phyloP scores from a whole-genome alignment of 257 asterid species.

The Euphrasia confusa region DNA sequence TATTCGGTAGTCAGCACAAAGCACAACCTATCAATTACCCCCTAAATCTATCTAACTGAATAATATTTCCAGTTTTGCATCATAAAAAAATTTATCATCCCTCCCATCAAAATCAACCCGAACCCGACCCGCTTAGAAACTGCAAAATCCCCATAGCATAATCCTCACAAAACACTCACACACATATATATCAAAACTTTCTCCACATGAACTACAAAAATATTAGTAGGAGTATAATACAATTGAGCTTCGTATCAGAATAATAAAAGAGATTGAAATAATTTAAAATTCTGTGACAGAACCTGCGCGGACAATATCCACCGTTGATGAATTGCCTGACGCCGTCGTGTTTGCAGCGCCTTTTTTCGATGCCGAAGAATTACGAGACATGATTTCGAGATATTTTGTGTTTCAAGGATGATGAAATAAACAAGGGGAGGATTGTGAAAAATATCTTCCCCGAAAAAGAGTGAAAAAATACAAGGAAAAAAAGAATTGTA shows the following conservation, averaged over 20 bases:
- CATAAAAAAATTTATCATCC: too few species aligned
- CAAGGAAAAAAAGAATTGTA: too few species aligned
- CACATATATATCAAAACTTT: not conserved
- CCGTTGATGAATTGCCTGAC: conserved; percentile 58
- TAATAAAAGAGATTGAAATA: not conserved
- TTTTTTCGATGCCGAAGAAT: conserved; percentile 51
- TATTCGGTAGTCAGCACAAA: not conserved
- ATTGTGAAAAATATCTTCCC: too few species aligned
- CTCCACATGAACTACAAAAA: conserved; percentile 4
- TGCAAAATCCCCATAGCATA: conserved; percentile 1
- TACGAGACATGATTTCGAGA: conserved; percentile 62
- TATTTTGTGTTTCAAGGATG: conserved; percentile 7
- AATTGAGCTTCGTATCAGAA: not conserved
- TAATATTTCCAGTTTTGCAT: too few species aligned
- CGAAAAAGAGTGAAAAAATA: too few species aligned
- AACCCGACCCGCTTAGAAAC: conserved; percentile 1
- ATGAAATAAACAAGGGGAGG: not conserved
- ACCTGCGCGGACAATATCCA: conserved; percentile 83
- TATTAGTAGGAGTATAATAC: not conserved
- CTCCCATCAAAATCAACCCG: not conserved
- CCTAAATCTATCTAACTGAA: not conserved
- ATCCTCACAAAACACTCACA: not conserved
- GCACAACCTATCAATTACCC: too few species aligned
- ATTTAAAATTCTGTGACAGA: not conserved
- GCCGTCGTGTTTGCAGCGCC: conserved; percentile 43